These are phyloP conservation scores for Dovyalis caffra DNA, from an alignment of 345 rosid genomes.

Conservation along the genomic window DNA sequence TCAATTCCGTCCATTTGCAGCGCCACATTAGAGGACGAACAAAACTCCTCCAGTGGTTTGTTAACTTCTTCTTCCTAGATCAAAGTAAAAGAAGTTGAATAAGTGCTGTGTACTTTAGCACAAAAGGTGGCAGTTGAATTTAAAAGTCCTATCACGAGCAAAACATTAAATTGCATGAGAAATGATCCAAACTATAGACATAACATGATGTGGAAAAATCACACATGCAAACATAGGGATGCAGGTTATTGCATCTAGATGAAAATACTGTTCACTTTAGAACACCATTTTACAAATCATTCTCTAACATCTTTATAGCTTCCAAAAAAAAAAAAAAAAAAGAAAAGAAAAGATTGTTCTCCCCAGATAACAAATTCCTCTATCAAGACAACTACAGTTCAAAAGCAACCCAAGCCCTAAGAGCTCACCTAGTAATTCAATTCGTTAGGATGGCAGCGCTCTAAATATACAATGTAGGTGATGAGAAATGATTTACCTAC, in stretches of 20 bases:
- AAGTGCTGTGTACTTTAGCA: not conserved
- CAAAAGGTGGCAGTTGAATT: not conserved
- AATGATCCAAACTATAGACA: not conserved
- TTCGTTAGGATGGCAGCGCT: not conserved
- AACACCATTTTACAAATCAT: not conserved
- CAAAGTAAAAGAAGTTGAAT: constrained; percentile 7
- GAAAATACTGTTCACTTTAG: not conserved
- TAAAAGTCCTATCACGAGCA: not conserved
- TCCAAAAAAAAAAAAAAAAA: too few species aligned
- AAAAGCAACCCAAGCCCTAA: not conserved
- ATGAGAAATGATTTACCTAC: not conserved
- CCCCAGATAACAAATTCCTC: not conserved
- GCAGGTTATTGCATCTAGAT: not conserved
- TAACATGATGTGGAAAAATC: not conserved
- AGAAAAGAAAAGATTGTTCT: not conserved
- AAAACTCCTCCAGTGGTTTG: constrained; percentile 79
- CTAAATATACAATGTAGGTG: not conserved
- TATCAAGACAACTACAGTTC: not conserved
- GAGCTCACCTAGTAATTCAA: not conserved
- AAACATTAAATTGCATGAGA: not conserved
- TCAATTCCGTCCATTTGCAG: constrained; percentile 84
- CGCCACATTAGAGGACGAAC: constrained; percentile 87
- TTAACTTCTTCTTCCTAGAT: constrained; percentile 70
- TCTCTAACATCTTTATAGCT: not conserved
- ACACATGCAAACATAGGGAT: not conserved